Base-by-base conservation (phyloP, 2,329 filamentous ascomycete species). In the Alternaria metachromatica region DNA sequence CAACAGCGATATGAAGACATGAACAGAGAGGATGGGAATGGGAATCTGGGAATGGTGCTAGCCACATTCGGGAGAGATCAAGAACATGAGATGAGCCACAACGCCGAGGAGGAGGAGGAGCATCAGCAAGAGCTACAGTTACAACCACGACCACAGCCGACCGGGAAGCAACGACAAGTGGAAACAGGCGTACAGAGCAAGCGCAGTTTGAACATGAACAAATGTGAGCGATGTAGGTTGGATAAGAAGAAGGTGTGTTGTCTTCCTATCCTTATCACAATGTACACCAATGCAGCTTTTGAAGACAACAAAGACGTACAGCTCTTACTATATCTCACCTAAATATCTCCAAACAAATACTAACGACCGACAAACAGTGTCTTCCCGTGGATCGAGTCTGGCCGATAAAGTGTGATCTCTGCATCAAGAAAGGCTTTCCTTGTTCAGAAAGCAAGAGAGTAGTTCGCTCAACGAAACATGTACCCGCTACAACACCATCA, bases 391-490 rank as follows among this genome's bases (percentile, higher is more conserved):
- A 18, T 21, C 55, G 55, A 3, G 18, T 28, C 6, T 58, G 20
- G n/a, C 55, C 55, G 8, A n/a, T 12, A 11, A 43, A 33, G 28
- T 62, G 60, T 18, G n/a, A 58, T 3, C 60, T 55, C 13, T 62
- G 60, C n/a, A 44, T 15, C 7, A 43, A 30, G 20, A 62, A 62
- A 18, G 55, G n/a, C 6, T 23, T 58, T 12, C 12, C 23, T 25
- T 62, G 60, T 21, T 58, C 60, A 23, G 54, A 58, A n/a, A 18
- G 55, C 26, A 62, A 45, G 23, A 26, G 55, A 44, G 23, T 23
- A 3, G 21, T 4, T 7, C 60, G 60, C 10, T n/a, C 8, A 10
- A 41, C n/a, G 5, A 58, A 58, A 8, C 30, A 44, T 44, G 18
- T 5, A 6, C n/a, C 8, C n/a, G n/a, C 55, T 12, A 20, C 44